Evolutionary conservation across 2,329 filamentous ascomycete species (phyloP), one percentile per base, ranked within the genome.

Genomic region (Aspergillus sp.): DNA sequence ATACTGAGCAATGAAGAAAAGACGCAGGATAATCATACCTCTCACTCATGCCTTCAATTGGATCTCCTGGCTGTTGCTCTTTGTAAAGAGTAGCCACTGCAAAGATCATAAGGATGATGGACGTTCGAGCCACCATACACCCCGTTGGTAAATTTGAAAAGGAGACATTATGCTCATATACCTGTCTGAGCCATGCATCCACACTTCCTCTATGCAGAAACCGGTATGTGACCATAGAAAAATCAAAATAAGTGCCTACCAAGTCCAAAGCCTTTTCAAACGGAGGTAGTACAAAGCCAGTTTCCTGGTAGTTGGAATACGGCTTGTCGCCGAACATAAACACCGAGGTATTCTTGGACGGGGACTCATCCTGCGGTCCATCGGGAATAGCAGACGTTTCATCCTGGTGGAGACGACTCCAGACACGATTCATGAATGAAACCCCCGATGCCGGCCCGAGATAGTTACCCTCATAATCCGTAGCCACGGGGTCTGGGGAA

Each of bases 401-500:
- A 73, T 82, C 40, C 73, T 82, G 37, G 72, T 82, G 49, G 56
- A 88, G 43, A 73, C 84, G 66, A 73, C 85, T 61, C 82, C 86
- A 71, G 74, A 84, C 70, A 72, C 84, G 81, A 62, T 86, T 51
- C 70, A 88, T 64, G 67, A 84, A 72, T 52, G 77, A 67, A 54
- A 75, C 59, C 35, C 72, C 57, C 57, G 77, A 71, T 4, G 77
- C 74, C 10, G 73, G 72, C 7, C 78, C 77, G n/a, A 78, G 67
- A 48, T 77, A 76, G 40, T 81, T 75, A 2, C 75, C 76, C 49
- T 76, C 71, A 8, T 77, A 71, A 46, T 78, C 75, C 1, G 74
- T 70, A 13, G 69, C 67, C 5, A 65, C 68, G 4, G 68, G 66
- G 39, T 71, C 74, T 1, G 71, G 75, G 1, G 73, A 78, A 35